phyloP scores from a whole-genome alignment of 83 land plant genomes.

The Diphasiastrum complanatum region DNA sequence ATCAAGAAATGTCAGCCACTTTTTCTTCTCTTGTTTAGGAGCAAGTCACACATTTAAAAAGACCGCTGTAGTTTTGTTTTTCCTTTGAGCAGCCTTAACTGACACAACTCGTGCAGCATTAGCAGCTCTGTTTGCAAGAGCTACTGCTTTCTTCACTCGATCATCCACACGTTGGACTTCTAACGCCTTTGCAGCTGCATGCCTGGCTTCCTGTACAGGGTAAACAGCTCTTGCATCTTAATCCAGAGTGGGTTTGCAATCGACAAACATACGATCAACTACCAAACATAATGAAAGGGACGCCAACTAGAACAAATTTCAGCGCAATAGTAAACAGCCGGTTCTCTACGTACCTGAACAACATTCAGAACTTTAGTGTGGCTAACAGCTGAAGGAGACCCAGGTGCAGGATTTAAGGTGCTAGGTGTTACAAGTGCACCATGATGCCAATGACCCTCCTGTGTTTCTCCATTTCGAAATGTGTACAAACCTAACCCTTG shows the following conservation, averaged over 20 bases:
- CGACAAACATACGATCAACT: too few relatives aligned
- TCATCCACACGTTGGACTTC: slow-evolving; percentile 66
- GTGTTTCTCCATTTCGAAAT: slow-evolving; percentile 76
- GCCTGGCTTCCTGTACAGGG: slow-evolving; percentile 75
- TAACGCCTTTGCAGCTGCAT: slow-evolving; percentile 54
- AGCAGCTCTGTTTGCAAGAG: slow-evolving; percentile 81
- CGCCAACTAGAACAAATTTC: neutral
- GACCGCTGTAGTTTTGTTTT: too few relatives aligned
- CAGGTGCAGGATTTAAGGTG: slow-evolving; percentile 39
- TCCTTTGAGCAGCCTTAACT: slow-evolving; percentile 84
- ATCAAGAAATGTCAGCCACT: too few relatives aligned
- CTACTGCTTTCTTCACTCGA: slow-evolving; percentile 73
- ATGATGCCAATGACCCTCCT: slow-evolving; percentile 73
- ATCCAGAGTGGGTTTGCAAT: too few relatives aligned
- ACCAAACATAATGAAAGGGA: neutral
- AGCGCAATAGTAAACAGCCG: too few relatives aligned
- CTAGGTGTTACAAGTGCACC: slow-evolving; percentile 56
- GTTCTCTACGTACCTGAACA: slow-evolving; percentile 86
- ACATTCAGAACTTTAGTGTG: slow-evolving; percentile 62
- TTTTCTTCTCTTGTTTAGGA: too few relatives aligned
- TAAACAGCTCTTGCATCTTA: too few relatives aligned
- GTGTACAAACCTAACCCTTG: slow-evolving; percentile 88
- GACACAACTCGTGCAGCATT: slow-evolving; percentile 94
- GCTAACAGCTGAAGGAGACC: slow-evolving; percentile 44
- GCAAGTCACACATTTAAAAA: too few relatives aligned